phyloP scores from a whole-genome alignment of 2,329 filamentous ascomycete genomes.

The Epichloe gansuensis region DNA sequence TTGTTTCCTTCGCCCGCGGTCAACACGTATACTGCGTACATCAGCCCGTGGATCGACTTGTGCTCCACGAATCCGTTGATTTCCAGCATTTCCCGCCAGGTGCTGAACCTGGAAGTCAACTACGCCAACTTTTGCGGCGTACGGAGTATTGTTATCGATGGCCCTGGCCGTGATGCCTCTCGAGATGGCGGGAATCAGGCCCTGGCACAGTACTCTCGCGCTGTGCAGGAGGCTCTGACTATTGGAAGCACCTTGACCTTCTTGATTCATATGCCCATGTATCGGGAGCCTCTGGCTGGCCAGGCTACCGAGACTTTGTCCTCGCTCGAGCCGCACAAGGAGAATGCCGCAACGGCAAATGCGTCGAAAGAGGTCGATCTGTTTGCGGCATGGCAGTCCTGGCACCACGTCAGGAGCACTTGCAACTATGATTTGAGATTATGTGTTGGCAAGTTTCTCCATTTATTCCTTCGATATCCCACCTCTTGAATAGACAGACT shows the following conservation, averaged over 20 bases:
- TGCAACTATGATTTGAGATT: constrained; percentile 78
- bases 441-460: constrained; percentile 59
- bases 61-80: constrained; percentile 73
- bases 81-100: constrained; percentile 76
- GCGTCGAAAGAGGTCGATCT: constrained; percentile 45
- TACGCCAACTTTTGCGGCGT: constrained; percentile 95
- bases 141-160: constrained; percentile 68
- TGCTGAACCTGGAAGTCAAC: constrained; percentile 79
- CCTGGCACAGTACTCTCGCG: constrained; percentile 68
- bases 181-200: constrained; percentile 36
- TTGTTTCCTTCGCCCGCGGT: constrained; percentile 57
- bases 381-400: constrained; percentile 83
- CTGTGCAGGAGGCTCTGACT: constrained; percentile 66
- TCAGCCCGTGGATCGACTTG: constrained; percentile 89
- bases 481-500: neutral
- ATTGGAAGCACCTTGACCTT: constrained; percentile 68
- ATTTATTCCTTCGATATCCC: neutral
- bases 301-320: constrained; percentile 41
- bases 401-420: constrained; percentile 74
- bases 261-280: constrained; percentile 74
- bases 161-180: constrained; percentile 55
- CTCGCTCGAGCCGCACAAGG: constrained; percentile 22
- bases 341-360: constrained; percentile 13
- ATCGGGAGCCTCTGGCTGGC: constrained; percentile 53
- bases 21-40: constrained; percentile 62